These are phyloP conservation scores for Tetradesmus lagerheimii DNA, from an alignment of 139 green algal genomes.

Conservation along the genomic window DNA sequence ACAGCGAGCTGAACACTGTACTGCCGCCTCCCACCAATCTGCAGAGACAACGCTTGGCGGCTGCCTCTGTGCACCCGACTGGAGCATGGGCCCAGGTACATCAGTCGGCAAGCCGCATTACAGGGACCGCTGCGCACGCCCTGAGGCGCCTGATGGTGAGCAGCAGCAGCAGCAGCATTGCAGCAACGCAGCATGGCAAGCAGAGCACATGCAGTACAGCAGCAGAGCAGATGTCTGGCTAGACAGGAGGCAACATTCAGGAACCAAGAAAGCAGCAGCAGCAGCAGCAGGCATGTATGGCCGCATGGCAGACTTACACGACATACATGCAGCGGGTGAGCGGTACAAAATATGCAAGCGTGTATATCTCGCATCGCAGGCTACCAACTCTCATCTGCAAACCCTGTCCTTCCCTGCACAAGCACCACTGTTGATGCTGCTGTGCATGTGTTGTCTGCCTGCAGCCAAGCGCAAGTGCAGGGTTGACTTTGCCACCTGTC, in stretches of 20 bases:
- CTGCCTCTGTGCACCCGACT: slow-evolving; percentile 22
- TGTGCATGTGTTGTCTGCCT: not conserved
- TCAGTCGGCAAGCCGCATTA: not conserved
- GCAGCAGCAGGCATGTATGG: not conserved
- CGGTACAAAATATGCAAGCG: no score
- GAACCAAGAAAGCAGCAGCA: not conserved
- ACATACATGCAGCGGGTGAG: no score
- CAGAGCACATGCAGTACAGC: no score
- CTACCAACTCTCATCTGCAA: no score
- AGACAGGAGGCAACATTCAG: no score
- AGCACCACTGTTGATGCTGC: not conserved
- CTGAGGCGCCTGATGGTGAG: not conserved
- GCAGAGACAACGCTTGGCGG: slow-evolving; percentile 8
- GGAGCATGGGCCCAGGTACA: not conserved
- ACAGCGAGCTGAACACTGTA: no score
- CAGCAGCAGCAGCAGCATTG: not conserved
- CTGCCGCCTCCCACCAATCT: not conserved
- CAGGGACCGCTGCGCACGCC: slow-evolving; percentile 23
- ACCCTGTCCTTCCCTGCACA: no score
- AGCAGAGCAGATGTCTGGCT: no score
- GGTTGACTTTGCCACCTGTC: not conserved
- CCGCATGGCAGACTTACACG: no score
- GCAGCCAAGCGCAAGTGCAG: not conserved
- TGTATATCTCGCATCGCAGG: no score
- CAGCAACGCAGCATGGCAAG: no score